Percentiles rank a stretch among this genome's conserved stretches.
Conservation (phyloP, 2,329 filamentous ascomycete species). For the Claviceps sp. region DNA sequence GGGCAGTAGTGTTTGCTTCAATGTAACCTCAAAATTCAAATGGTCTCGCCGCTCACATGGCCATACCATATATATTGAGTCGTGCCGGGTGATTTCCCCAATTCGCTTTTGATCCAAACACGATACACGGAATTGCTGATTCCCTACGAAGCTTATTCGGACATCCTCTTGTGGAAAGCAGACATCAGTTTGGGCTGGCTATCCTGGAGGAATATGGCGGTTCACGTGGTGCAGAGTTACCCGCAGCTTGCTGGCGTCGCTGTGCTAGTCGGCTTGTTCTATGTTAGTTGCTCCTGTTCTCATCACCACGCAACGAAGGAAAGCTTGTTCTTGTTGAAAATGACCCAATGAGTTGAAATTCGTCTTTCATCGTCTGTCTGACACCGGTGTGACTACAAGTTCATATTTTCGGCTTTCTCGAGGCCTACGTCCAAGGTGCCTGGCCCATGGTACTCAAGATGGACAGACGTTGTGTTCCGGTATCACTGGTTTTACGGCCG, state of each 20-base stretch:
- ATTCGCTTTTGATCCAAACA: too few relatives aligned
- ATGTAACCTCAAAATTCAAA: too few relatives aligned
- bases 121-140: too few relatives aligned
- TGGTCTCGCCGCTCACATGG: too few relatives aligned
- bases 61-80: too few relatives aligned
- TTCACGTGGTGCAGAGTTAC: not conserved
- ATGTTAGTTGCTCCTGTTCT: not conserved
- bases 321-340: not conserved
- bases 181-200: too few relatives aligned
- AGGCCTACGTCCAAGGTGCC: conserved; percentile 10
- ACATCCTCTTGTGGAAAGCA: too few relatives aligned
- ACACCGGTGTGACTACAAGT: not conserved
- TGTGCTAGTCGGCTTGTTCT: not conserved
- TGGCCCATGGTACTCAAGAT: conserved; percentile 14
- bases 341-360: not conserved
- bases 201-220: not conserved
- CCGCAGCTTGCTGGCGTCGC: not conserved
- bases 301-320: not conserved
- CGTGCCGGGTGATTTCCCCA: too few relatives aligned
- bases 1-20: too few relatives aligned
- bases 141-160: too few relatives aligned
- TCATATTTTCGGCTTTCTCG: not conserved
- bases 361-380: not conserved
- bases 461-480: conserved; percentile 8
- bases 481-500: conserved; percentile 10